These are phyloP conservation scores for Chaetomium sp. DNA, from an alignment of 2,329 filamentous ascomycete species.

Conservation along the genomic window DNA sequence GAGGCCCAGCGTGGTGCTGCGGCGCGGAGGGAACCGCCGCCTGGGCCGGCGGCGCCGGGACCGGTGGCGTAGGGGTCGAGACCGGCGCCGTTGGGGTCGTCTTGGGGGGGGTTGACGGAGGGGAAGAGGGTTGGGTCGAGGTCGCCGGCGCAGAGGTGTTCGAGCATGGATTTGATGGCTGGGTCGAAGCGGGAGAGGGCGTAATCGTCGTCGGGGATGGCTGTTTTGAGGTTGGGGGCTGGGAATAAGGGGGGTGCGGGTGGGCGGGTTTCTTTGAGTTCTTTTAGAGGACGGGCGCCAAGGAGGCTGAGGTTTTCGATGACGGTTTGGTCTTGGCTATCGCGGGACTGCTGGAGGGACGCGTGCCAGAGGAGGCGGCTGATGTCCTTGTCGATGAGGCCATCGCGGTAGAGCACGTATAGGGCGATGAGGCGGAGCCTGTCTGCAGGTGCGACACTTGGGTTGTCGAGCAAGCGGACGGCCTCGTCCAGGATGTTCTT, in stretches of 20 bases:
- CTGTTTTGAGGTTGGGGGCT: constrained; percentile 51
- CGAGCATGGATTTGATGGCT: constrained; percentile 73
- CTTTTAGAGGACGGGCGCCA: constrained; percentile 63
- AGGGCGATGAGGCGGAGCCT: constrained; percentile 78
- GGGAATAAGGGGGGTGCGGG: constrained; percentile 62
- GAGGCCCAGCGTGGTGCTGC: constrained; percentile 95
- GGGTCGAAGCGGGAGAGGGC: constrained; percentile 84
- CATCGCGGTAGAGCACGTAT: constrained; percentile 80
- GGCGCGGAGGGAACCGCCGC: constrained; percentile 73
- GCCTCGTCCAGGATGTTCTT: constrained; percentile 84
- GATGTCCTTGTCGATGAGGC: constrained; percentile 76
- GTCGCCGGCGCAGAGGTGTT: constrained; percentile 60
- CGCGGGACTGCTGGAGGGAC: constrained; percentile 57
- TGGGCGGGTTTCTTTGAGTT: constrained; percentile 69
- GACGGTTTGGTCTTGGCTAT: constrained; percentile 53
- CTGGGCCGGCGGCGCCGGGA: constrained; percentile 38
- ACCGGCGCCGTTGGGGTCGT: constrained; percentile 43
- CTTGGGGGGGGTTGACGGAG: constrained; percentile 63
- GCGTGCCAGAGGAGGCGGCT: constrained; percentile 79
- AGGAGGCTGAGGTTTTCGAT: constrained; percentile 75
- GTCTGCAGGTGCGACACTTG: constrained; percentile 63
- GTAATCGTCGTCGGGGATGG: constrained; percentile 64
- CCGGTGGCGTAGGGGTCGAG: no score
- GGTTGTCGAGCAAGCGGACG: constrained; percentile 81
- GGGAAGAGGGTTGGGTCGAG: constrained; percentile 64